Percentiles rank a stretch among this genome's conserved stretches.
Evolutionary conservation across 495 filamentous ascomycete genomes (phyloP).

Genomic region (Neohortaea acidophila): DNA sequence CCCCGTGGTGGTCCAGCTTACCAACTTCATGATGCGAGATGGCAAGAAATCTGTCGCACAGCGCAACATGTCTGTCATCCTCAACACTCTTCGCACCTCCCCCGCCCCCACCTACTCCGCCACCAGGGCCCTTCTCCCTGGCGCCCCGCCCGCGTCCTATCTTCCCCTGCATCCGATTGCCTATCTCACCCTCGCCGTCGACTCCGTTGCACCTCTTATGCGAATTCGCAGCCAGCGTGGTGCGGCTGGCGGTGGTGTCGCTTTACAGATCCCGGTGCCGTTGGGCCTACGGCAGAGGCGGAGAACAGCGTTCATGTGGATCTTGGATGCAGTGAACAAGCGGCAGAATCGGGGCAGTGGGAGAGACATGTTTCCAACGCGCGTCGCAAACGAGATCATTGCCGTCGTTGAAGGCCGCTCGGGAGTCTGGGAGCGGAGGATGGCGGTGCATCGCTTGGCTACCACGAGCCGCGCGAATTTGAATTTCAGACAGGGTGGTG

Average conservation of each 20-base stretch:
- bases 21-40: constrained; percentile 75
- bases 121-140: constrained; percentile 52
- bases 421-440: constrained; percentile 64
- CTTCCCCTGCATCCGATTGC: constrained; percentile 29
- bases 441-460: constrained; percentile 55
- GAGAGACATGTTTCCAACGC: too few relatives aligned
- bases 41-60: constrained; percentile 74
- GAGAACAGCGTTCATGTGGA: constrained; percentile 68
- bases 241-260: constrained; percentile 67
- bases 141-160: constrained; percentile 52
- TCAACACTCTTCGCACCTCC: constrained; percentile 74
- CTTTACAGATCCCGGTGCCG: constrained; percentile 70
- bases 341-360: background rate
- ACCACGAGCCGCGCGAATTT: constrained; percentile 61
- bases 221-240: constrained; percentile 60
- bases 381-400: constrained; percentile 79
- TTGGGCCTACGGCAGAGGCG: constrained; percentile 59
- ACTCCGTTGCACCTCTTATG: constrained; percentile 85
- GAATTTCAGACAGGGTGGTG: constrained; percentile 39
- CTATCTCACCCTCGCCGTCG: constrained; percentile 60
- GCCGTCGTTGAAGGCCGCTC: constrained; percentile 77
- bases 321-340: constrained; percentile 52
- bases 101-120: constrained; percentile 58
- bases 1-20: constrained; percentile 66
- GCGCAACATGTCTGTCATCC: constrained; percentile 72